Base-by-base conservation (phyloP, 257 asterid genomes). In the Mitragyna speciosa region DNA sequence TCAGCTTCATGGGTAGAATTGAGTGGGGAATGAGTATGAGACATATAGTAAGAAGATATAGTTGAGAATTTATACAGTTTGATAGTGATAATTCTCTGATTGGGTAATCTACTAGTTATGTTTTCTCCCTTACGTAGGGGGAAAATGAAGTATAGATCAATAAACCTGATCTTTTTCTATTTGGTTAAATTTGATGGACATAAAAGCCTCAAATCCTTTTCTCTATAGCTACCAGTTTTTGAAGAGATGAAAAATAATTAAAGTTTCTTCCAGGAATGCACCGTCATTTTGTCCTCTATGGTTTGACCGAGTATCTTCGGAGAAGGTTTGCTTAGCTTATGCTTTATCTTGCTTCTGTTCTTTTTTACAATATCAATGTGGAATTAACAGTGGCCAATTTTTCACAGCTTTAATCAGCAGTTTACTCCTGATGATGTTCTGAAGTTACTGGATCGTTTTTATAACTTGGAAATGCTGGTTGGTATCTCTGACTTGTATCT, bases 401-500 rank as follows among this genome's bases (percentile, higher is more conserved):
- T 73, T 67, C 81, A 85, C 94, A 96, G 99, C 85, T 93, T 94
- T 86, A 91, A 90, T 77, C 91, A 92, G 36, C 87, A 93, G 20
- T 92, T 96, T 76, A 82, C 94, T 85, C 85, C 95, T 59, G 95
- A 89, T 51, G 98, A 94, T 70, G 90, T 96, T 83, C 85, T 96
- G 84, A 91, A 92, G 90, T 83, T 96, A 90, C 86, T 96, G 79
- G 97, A 91, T 49, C 96, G 97, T 43, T 96, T 96, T 87, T 96
- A 89, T 88, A 89, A 96, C 91, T 85, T 96, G 92, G 98, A 96
- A 77, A 88, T 91, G 98, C 88, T 96, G 95, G 99, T 96, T 86
- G n/a, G 93, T 24, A 52, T 59, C 47, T 73, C 7, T 59, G 41
- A n/a, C 7, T 4, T 70, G 58, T 59, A 4, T 15, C 54, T 20